These are phyloP conservation scores for Pogostemon cablin DNA, from an alignment of 257 asterid species.

Conservation along the genomic window DNA sequence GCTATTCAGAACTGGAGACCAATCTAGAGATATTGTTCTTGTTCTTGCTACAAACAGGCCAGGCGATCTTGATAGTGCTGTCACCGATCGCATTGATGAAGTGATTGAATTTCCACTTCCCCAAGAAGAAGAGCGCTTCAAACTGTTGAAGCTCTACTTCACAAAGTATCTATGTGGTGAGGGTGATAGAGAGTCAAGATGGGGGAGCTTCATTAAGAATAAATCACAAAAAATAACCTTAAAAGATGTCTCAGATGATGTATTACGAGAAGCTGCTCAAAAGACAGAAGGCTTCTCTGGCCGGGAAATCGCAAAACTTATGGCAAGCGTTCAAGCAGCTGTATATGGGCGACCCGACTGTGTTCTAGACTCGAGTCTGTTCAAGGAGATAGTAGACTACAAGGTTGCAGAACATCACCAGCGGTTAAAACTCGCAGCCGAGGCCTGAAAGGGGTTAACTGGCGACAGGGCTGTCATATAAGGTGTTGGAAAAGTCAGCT, in stretches of 20 bases:
- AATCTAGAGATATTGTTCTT: conserved; percentile 90
- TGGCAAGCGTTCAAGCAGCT: conserved; percentile 94
- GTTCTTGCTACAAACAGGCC: conserved; percentile 97
- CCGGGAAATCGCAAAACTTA: conserved; percentile 90
- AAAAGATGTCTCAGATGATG: conserved; percentile 67
- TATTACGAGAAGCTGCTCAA: conserved; percentile 66
- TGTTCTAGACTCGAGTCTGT: conserved; percentile 62
- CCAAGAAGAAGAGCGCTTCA: conserved; percentile 81
- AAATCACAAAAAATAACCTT: conserved; percentile 59
- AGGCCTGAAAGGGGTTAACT: conserved; percentile 33
- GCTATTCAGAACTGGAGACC: conserved; percentile 97
- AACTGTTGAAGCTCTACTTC: conserved; percentile 82
- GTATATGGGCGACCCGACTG: conserved; percentile 90
- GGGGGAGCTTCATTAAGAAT: conserved; percentile 61
- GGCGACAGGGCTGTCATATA: too few relatives aligned
- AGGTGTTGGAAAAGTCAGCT: not conserved
- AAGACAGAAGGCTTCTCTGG: conserved; percentile 88
- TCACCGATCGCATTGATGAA: conserved; percentile 95
- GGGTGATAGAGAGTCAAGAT: conserved; percentile 48
- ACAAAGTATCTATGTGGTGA: conserved; percentile 70
- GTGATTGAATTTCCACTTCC: conserved; percentile 97
- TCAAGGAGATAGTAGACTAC: conserved; percentile 76
- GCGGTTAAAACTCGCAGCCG: conserved; percentile 69
- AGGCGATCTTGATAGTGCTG: conserved; percentile 89
- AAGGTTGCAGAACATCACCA: conserved; percentile 87